Percentiles rank a stretch among this genome's conserved stretches.
Evolutionary conservation across 257 asterid species (phyloP).

Genomic region (Leptodermis oblonga): DNA sequence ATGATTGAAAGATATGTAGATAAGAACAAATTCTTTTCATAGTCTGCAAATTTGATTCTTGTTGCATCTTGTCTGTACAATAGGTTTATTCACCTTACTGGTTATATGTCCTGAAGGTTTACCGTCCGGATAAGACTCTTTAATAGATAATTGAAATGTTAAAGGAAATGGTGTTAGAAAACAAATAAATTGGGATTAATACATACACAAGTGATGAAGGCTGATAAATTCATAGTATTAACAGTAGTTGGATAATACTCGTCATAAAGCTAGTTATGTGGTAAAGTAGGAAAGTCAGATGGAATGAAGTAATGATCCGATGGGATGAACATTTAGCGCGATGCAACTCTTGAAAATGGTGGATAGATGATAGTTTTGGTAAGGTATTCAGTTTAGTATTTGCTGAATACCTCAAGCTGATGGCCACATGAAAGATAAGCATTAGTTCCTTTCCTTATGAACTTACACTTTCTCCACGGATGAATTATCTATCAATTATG

Average conservation of each 20-base stretch:
- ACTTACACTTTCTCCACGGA: not conserved
- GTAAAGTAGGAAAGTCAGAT: not conserved
- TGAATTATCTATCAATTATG: not conserved
- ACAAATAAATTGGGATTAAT: not conserved
- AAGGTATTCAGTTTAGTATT: not conserved
- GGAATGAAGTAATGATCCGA: not conserved
- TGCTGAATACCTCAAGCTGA: not conserved
- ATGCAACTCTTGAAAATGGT: not conserved
- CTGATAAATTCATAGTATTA: not conserved
- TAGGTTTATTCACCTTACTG: too few species aligned
- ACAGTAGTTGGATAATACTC: not conserved
- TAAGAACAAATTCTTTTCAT: too few species aligned
- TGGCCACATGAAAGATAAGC: not conserved
- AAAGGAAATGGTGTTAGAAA: not conserved
- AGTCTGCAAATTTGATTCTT: not conserved
- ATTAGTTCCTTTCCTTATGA: not conserved
- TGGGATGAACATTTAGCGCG: not conserved
- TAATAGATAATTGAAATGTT: too few species aligned
- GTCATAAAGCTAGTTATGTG: not conserved
- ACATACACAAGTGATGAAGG: not conserved
- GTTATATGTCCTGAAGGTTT: too few species aligned
- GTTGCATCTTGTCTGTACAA: not conserved
- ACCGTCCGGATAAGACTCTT: too few species aligned
- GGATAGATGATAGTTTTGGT: not conserved
- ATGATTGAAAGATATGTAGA: too few species aligned